Percentiles rank a stretch among this genome's conserved stretches.
These are phyloP conservation scores for Vigna hirtella DNA, from an alignment of 306 rosid species.

Conservation along the genomic window DNA sequence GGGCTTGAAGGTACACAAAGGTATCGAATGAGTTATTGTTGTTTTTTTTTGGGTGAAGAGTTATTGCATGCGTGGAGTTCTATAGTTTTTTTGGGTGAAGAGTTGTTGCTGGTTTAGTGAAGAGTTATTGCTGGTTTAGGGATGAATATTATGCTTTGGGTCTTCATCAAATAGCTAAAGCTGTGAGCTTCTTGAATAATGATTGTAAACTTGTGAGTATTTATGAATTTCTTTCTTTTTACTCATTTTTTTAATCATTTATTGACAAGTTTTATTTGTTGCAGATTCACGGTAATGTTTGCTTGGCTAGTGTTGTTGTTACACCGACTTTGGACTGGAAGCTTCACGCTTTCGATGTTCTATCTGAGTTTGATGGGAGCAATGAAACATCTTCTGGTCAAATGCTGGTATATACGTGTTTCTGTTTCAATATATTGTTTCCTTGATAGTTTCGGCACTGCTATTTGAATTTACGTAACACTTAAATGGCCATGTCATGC, in stretches of 20 bases:
- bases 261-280: constrained; percentile 46
- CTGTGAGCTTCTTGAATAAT: constrained; percentile 97
- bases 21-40: constrained; percentile 51
- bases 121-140: constrained; percentile 6
- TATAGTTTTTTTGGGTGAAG: too few species aligned
- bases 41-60: background rate
- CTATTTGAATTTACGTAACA: background rate
- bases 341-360: constrained; percentile 96
- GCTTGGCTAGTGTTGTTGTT: constrained; percentile 95
- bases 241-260: constrained; percentile 17
- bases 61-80: constrained; percentile 8
- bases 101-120: background rate
- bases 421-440: constrained; percentile 28
- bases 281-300: constrained; percentile 95
- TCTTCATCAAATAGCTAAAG: constrained; percentile 90
- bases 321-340: constrained; percentile 99
- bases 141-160: constrained; percentile 99
- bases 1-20: constrained; percentile 91
- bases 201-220: constrained; percentile 96
- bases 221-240: background rate
- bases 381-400: constrained; percentile 71
- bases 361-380: constrained; percentile 79
- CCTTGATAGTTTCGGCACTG: constrained; percentile 37
- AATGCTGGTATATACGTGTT: constrained; percentile 77
- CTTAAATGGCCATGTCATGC: constrained; percentile 1